These are phyloP conservation scores for Lophiotrema nucula DNA, from an alignment of 495 filamentous ascomycete genomes.

Conservation along the genomic window DNA sequence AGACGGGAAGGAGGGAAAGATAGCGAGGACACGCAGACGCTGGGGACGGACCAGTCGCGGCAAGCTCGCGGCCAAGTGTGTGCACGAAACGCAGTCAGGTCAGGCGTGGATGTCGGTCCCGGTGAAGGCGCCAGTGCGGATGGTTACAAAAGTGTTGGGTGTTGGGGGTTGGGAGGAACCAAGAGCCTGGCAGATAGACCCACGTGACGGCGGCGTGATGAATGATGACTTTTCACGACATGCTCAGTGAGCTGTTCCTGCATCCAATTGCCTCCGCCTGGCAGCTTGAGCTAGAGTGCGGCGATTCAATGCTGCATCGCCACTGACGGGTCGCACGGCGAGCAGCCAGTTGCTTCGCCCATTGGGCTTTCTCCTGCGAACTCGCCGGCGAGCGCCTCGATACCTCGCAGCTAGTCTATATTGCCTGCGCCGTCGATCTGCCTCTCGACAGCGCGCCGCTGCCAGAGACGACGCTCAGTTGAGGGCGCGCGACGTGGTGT, in stretches of 20 bases:
- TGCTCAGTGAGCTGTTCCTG: constrained; percentile 5
- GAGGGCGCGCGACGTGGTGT: constrained; percentile 4
- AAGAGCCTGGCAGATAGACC: not conserved
- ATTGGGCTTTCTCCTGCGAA: not conserved
- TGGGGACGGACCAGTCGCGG: not conserved
- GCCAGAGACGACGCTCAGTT: not conserved
- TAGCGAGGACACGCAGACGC: not conserved
- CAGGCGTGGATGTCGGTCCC: not conserved
- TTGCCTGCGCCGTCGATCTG: not conserved
- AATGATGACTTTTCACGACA: not conserved
- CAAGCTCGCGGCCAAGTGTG: not conserved
- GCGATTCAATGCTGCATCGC: no score
- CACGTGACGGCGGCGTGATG: not conserved
- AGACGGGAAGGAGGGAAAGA: not conserved
- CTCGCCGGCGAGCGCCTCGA: not conserved
- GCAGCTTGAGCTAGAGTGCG: not conserved
- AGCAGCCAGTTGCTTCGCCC: not conserved
- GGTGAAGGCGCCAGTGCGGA: no score
- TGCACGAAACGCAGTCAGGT: not conserved
- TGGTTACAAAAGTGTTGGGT: not conserved
- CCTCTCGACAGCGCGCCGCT: not conserved
- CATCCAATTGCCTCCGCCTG: not conserved
- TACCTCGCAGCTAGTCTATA: not conserved
- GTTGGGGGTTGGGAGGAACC: not conserved
- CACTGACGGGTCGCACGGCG: no score